Evolutionary conservation across 2,329 filamentous ascomycete species (phyloP), one percentile per base, ranked within the genome.

Genomic region (Thielaviopsis populi): DNA sequence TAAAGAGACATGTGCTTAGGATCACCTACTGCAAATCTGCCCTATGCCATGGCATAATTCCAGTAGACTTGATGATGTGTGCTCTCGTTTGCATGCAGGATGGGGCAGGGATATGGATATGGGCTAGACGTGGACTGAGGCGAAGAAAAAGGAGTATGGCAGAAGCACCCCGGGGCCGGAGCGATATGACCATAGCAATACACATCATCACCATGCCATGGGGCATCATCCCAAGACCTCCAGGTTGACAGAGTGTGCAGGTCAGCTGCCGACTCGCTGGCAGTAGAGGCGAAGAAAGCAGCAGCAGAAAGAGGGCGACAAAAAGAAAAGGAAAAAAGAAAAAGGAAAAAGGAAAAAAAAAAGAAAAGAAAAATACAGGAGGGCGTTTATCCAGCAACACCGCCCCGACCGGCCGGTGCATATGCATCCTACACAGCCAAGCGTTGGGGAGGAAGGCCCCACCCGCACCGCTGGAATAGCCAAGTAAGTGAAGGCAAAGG

Each of bases 81-180:
- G 53, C 53, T 37, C 53, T 56, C 53, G 53, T 56, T 56, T 56
- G 24, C n/a, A 56, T 56, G 53, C 53, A 56, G 3, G 53, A n/a
- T 24, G 53, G 24, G 24, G 42, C 42, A 33, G 27, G 53, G 30
- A 11, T 50, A 50, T 50, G 46, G 46, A 11, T 50, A 22, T 37
- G 30, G 24, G 15, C 24, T 33, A 56, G 53, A 56, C 53, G 27
- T 56, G 53, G 53, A 56, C 53, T 37, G 53, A 37, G 27, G 15
- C 6, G 3, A 56, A 56, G 30, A 37, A 19, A 37, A 3, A 37
- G n/a, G 30, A 37, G 53, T 30, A 30, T 56, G 53, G 27, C 42
- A 46, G 53, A 37, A 37, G 24, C 15, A 37, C 46, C 46, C 30
- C 53, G 30, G 53, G 24, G 53, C 53, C 27, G 53, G 53, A 56